phyloP scores from a whole-genome alignment of 495 filamentous ascomycete species.

The Aspergillus baeticus region DNA sequence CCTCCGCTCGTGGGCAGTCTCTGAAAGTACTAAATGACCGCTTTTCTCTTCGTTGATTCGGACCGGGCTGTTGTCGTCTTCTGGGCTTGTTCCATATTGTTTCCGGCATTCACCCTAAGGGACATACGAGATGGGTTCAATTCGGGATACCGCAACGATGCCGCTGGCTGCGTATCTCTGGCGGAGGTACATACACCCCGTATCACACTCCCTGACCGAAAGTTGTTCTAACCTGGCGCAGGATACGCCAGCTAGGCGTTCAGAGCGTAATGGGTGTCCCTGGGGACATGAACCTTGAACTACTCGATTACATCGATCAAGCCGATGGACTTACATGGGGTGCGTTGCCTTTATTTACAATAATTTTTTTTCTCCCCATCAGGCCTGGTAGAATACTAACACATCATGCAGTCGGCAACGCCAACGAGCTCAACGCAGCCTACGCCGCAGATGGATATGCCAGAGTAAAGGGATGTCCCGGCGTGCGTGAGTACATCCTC shows the following conservation, averaged over 20 bases:
- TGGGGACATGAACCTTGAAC: conserved; percentile 17
- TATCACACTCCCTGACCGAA: not conserved
- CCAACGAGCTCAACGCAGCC: conserved; percentile 22
- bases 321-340: conserved; percentile 8
- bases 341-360: too few species aligned
- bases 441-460: conserved; percentile 25
- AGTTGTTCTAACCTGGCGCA: not conserved
- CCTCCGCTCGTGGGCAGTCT: too few species aligned
- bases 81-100: too few species aligned
- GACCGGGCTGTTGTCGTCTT: too few species aligned
- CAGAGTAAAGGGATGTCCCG: conserved; percentile 16
- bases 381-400: too few species aligned
- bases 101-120: too few species aligned
- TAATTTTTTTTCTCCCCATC: too few species aligned
- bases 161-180: conserved; percentile 1
- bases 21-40: too few species aligned
- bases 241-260: conserved; percentile 1
- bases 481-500: not conserved
- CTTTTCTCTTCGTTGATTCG: too few species aligned
- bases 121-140: not conserved
- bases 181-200: not conserved
- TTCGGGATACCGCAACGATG: not conserved
- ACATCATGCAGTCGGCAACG: conserved; percentile 4
- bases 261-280: conserved; percentile 4
- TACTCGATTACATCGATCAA: conserved; percentile 16